Percentiles rank a stretch among this genome's conserved stretches.
phyloP scores from a whole-genome alignment of 2,329 filamentous ascomycete genomes.

The Rhytidhysteron rufulum region DNA sequence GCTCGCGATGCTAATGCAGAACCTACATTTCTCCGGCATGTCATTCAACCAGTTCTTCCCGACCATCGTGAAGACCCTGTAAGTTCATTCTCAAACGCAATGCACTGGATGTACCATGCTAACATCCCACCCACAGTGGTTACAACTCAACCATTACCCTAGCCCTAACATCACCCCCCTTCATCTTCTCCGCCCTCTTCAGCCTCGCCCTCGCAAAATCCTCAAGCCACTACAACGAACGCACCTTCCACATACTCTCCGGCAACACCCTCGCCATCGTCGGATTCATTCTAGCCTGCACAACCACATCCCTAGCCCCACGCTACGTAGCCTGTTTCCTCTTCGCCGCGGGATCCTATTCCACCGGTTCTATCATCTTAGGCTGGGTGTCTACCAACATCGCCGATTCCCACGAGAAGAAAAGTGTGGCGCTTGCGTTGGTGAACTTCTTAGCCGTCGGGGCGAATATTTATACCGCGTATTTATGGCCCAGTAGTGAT shows the following conservation, averaged over 20 bases:
- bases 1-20: slow-evolving; percentile 44
- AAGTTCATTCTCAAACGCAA: too few relatives aligned
- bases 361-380: too few relatives aligned
- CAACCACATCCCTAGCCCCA: slow-evolving; percentile 44
- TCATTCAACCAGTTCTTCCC: slow-evolving; percentile 55
- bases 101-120: too few relatives aligned
- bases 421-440: too few relatives aligned
- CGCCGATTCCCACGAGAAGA: too few relatives aligned
- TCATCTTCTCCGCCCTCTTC: slow-evolving; percentile 53
- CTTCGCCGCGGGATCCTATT: too few relatives aligned
- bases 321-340: slow-evolving; percentile 52
- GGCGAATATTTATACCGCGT: too few relatives aligned
- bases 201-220: slow-evolving; percentile 36
- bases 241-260: slow-evolving; percentile 31
- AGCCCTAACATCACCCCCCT: slow-evolving; percentile 54
- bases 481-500: too few relatives aligned
- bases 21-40: slow-evolving; percentile 42
- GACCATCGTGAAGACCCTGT: slow-evolving; percentile 49
- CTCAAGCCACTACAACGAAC: slow-evolving; percentile 36
- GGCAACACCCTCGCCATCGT: slow-evolving; percentile 48
- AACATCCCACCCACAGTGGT: too few relatives aligned
- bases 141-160: slow-evolving; percentile 51
- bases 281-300: slow-evolving; percentile 52
- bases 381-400: too few relatives aligned
- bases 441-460: too few relatives aligned